Percentiles rank a stretch among this genome's conserved stretches.
phyloP scores from a whole-genome alignment of 1,284 basidiomycete genomes.

The Omphalotus olearius region DNA sequence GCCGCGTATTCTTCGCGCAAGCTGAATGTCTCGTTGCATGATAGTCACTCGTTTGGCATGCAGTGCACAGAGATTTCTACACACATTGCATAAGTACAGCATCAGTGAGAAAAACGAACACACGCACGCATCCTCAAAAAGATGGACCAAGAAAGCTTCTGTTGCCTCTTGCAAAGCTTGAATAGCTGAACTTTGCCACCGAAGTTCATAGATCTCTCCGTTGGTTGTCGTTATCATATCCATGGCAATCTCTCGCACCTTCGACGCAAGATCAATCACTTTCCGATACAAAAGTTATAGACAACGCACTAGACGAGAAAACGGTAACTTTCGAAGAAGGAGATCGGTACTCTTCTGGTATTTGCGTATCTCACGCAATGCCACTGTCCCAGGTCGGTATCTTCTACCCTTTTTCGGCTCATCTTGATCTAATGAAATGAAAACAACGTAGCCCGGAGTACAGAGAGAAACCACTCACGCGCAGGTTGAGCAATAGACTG shows the following conservation, averaged over 20 bases:
- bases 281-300: not conserved
- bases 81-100: not conserved
- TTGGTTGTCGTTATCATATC: constrained; percentile 81
- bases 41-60: constrained; percentile 99
- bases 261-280: constrained; percentile 11
- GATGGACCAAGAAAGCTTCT: constrained; percentile 89
- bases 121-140: constrained; percentile 95
- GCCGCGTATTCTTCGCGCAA: constrained; percentile 92
- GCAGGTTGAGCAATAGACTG: constrained; percentile 8
- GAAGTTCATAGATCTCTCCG: constrained; percentile 55
- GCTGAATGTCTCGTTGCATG: constrained; percentile 96
- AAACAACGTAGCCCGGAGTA: not conserved
- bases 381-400: constrained; percentile 85
- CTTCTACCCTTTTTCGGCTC: constrained; percentile 48
- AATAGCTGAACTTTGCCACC: constrained; percentile 92
- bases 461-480: constrained; percentile 17
- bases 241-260: constrained; percentile 91
- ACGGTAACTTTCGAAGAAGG: constrained; percentile 83
- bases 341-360: constrained; percentile 94
- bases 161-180: constrained; percentile 92
- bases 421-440: constrained; percentile 16
- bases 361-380: constrained; percentile 86
- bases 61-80: constrained; percentile 90
- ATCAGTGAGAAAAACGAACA: not conserved
- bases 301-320: constrained; percentile 79